These are phyloP conservation scores for Rubroboletus satanas DNA, from an alignment of 768 basidiomycete genomes.

Conservation along the genomic window DNA sequence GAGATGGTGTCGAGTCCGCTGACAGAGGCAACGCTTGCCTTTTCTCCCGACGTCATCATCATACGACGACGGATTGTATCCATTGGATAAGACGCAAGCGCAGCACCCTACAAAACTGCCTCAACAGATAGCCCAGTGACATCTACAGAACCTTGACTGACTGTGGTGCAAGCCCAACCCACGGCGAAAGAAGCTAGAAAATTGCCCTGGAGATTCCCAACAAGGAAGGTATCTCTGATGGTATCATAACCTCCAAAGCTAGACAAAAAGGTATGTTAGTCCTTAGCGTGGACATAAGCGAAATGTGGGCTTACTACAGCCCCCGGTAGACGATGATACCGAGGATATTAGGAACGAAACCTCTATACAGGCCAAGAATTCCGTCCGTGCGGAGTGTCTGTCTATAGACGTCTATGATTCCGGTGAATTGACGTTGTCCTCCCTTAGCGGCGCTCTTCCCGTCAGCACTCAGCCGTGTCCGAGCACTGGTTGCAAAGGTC, in stretches of 20 bases:
- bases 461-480: slow-evolving; percentile 41
- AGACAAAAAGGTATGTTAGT: not conserved
- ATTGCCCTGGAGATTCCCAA: slow-evolving; percentile 37
- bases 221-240: slow-evolving; percentile 36
- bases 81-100: slow-evolving; percentile 40
- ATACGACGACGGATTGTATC: slow-evolving; percentile 45
- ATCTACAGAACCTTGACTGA: slow-evolving; percentile 10
- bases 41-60: slow-evolving; percentile 46
- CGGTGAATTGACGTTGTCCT: slow-evolving; percentile 39
- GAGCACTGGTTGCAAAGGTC: slow-evolving; percentile 26
- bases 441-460: slow-evolving; percentile 35
- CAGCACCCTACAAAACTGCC: slow-evolving; percentile 28
- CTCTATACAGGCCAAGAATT: slow-evolving; percentile 39
- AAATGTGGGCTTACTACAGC: slow-evolving; percentile 34
- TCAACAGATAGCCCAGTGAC: not conserved
- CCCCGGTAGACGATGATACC: slow-evolving; percentile 44
- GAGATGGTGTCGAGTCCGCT: not conserved
- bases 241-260: slow-evolving; percentile 46
- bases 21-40: slow-evolving; percentile 8
- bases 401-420: slow-evolving; percentile 42
- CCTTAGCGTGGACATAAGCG: not conserved
- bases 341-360: slow-evolving; percentile 39
- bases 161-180: slow-evolving; percentile 41
- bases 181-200: slow-evolving; percentile 41
- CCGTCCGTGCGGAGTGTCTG: slow-evolving; percentile 41